Evolutionary conservation across 1,284 basidiomycete genomes (phyloP), one percentile per base, ranked within the genome.

Genomic region (Ustilago esculenta): DNA sequence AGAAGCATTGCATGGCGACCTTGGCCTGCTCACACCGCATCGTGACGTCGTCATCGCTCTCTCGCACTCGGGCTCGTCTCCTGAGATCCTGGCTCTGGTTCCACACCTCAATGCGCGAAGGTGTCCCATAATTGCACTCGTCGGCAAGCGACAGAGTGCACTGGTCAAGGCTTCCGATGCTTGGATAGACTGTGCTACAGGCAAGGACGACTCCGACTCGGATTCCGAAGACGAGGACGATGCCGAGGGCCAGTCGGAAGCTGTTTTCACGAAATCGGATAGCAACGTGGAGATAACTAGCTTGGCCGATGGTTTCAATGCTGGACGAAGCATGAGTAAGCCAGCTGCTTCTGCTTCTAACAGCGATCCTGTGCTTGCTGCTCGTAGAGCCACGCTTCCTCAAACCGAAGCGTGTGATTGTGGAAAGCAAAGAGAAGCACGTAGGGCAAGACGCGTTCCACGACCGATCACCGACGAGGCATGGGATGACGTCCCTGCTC

Each of bases 1-100:
- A 18, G 82, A 82, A 48, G 82, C 82, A 7, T 51, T 84, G 24
- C 83, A 84, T 43, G 83, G 83, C 42, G 83, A 84, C 48, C 76
- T 84, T 15, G 83, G 83, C 21, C 48, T 80, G 37, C 51, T 83
- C 8, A 71, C 78, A 18, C 75, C 77, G n/a, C 76, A 77, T 25
- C 57, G 68, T 18, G 83, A 83, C 55, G 77, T 80, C n/a, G 60
- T 82, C 15, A 68, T 83, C 39, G 61, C 80, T 5, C 72, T 84
- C 23, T 83, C 82, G 5, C 80, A 84, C 53, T 82, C 81, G 2
- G 83, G 83, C 17, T 76, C 75, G 1, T 81, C 83, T 1, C 68
- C 78, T 21, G 83, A 84, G 51, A 65, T 84, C 8, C 59, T 82
- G 34, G 69, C 76, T 4, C 72, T 84, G 12, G 48, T 83, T 7